Base-by-base conservation (phyloP, 2,329 filamentous ascomycete genomes). In the Hymenoscyphus linearis region DNA sequence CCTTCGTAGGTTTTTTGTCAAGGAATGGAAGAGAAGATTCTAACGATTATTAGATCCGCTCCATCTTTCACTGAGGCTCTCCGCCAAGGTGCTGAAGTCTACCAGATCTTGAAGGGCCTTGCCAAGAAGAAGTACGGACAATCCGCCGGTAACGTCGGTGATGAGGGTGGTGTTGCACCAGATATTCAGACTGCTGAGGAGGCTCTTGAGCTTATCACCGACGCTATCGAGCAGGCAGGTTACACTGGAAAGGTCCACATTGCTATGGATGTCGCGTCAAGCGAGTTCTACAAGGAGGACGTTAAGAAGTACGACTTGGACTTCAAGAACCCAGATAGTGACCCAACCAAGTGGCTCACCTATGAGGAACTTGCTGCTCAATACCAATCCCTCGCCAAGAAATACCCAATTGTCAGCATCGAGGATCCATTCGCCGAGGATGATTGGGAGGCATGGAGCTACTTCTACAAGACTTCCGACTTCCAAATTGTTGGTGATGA, bases 401-500 rank as follows among this genome's bases (percentile, higher is more conserved):
- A 96, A 83, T 99, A 99, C 84, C 93, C 95, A 74, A 99, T 99
- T 75, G 91, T 98, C 81, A 91, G 86, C 79, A 98, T 99, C 73
- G 95, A 99, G 83, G 95, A 99, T 78, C 95, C 95, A 76, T 99
- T 99, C 81, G 93, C 91, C 68, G 95, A 99, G 86, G 95, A 98
- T 75, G 95, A 99, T 85, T 99, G 95, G 95, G 93, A 98, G 86
- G 95, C 95, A 66, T 99, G 95, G 95, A 96, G 91, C 87, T 96
- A 98, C 88, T 99, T 98, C 89, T 96, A 89, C 89, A 97, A 97
- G 90, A 95, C 91, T 73, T 92, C 91, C 76, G 88, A 97, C 80
- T 93, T 96, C 84, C 95, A 99, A 85, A 92, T 99, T 76, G 95
- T 99, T 70, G 95, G 88, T 82, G 95, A 99, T 76, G 95, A 99